Percentiles rank a stretch among this genome's conserved stretches.
These are phyloP conservation scores for Panicum hallii DNA, from an alignment of 202 grass and related monocot genomes.

Conservation along the genomic window DNA sequence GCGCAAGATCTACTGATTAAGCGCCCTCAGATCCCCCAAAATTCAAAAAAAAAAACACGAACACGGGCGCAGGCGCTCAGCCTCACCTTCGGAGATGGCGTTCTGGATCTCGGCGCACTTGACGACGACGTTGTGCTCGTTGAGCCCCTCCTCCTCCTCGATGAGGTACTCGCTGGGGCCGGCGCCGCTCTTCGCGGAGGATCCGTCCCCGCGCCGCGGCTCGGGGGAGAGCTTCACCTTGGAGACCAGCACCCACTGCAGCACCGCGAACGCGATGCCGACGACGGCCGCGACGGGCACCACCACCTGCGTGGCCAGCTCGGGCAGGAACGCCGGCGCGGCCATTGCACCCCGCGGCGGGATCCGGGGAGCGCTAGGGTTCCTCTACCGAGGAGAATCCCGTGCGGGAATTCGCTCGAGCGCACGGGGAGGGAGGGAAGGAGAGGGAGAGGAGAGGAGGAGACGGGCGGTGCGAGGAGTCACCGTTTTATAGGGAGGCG, in stretches of 20 bases:
- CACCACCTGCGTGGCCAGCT: slow-evolving; percentile 74
- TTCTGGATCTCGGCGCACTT: slow-evolving; percentile 92
- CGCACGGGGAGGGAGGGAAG: not conserved
- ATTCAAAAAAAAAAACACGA: not conserved
- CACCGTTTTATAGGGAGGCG: slow-evolving; percentile 35
- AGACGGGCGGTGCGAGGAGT: not conserved
- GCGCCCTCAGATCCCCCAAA: not conserved
- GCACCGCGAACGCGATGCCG: slow-evolving; percentile 76
- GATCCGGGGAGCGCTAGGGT: not conserved
- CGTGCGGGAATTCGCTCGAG: not conserved
- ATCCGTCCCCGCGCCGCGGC: slow-evolving; percentile 20
- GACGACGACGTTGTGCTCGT: slow-evolving; percentile 92
- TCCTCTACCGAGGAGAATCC: not conserved
- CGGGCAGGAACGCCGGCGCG: slow-evolving; percentile 61
- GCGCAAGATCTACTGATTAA: slow-evolving; percentile 14
- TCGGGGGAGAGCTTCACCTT: slow-evolving; percentile 71
- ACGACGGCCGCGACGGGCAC: slow-evolving; percentile 70
- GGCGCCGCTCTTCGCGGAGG: slow-evolving; percentile 57
- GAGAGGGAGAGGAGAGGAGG: slow-evolving; percentile 5
- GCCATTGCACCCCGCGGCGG: slow-evolving; percentile 46
- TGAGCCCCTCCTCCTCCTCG: slow-evolving; percentile 96
- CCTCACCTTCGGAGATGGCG: slow-evolving; percentile 90
- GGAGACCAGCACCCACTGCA: slow-evolving; percentile 82
- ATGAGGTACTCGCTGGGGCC: slow-evolving; percentile 70
- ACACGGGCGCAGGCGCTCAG: not conserved